Percentiles rank a stretch among this genome's conserved stretches.
Evolutionary conservation across 768 basidiomycete species (phyloP).

Genomic region (Auriscalpium microsporum): DNA sequence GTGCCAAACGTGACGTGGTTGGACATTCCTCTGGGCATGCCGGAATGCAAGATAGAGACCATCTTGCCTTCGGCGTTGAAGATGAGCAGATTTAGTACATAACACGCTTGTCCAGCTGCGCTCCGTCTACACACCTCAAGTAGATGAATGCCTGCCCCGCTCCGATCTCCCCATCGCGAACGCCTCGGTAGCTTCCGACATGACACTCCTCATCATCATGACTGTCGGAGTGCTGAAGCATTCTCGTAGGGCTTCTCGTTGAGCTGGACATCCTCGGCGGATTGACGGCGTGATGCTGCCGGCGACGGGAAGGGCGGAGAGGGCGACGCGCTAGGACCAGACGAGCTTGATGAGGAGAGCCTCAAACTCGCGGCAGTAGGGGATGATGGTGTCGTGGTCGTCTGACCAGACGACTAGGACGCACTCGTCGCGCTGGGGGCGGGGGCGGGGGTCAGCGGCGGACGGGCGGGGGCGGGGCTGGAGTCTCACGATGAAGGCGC

Average conservation of each 20-base stretch:
- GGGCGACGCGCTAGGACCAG: slow-evolving; percentile 39
- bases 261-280: slow-evolving; percentile 47
- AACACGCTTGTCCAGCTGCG: too few species aligned
- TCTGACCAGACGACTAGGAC: slow-evolving; percentile 84
- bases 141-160: too few species aligned
- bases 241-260: slow-evolving; percentile 34
- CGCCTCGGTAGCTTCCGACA: too few species aligned
- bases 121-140: too few species aligned
- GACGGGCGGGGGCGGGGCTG: not conserved
- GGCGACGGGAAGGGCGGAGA: not conserved
- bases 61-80: too few species aligned
- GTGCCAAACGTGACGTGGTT: too few species aligned
- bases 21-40: too few species aligned
- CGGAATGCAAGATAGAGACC: too few species aligned
- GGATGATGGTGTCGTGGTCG: slow-evolving; percentile 71
- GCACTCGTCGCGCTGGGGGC: slow-evolving; percentile 64
- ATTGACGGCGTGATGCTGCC: slow-evolving; percentile 37
- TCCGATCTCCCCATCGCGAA: too few species aligned
- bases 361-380: slow-evolving; percentile 64
- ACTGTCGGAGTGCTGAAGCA: not conserved
- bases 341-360: slow-evolving; percentile 74
- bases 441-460: not conserved
- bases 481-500: slow-evolving; percentile 67
- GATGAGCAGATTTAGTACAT: too few species aligned
- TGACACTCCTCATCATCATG: too few species aligned